Evolutionary conservation across 495 filamentous ascomycete species (phyloP).

Genomic region (Neurospora hispaniola): DNA sequence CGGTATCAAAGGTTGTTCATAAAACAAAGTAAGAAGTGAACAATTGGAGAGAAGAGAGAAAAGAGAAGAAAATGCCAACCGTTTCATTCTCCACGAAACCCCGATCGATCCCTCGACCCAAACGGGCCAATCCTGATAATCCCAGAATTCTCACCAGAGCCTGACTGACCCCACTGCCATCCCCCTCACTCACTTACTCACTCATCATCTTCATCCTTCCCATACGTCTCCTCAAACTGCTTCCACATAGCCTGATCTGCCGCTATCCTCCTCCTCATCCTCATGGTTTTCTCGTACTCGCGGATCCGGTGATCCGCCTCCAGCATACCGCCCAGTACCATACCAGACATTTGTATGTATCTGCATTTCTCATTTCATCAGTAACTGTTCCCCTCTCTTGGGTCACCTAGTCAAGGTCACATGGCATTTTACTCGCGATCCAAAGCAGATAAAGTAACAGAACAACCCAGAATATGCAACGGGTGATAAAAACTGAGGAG

Average conservation of each 20-base stretch:
- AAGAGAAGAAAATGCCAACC: background rate
- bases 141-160: background rate
- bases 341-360: conserved; percentile 77
- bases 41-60: background rate
- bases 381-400: background rate
- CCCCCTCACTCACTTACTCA: conserved; percentile 1
- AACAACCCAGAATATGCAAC: background rate
- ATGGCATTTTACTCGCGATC: background rate
- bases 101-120: background rate
- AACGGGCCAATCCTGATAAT: background rate
- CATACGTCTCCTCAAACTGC: conserved; percentile 34
- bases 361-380: conserved; percentile 22
- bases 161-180: background rate
- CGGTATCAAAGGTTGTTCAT: background rate
- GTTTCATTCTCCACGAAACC: background rate
- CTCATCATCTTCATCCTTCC: conserved; percentile 26
- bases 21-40: background rate
- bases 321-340: conserved; percentile 76
- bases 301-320: conserved; percentile 70
- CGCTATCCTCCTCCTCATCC: conserved; percentile 52
- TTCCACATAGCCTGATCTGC: conserved; percentile 54
- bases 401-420: background rate
- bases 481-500: background rate
- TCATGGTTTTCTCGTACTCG: conserved; percentile 51
- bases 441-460: background rate